Conservation (phyloP, 1,139 yeast species). For the Candida tunisiensis region DNA sequence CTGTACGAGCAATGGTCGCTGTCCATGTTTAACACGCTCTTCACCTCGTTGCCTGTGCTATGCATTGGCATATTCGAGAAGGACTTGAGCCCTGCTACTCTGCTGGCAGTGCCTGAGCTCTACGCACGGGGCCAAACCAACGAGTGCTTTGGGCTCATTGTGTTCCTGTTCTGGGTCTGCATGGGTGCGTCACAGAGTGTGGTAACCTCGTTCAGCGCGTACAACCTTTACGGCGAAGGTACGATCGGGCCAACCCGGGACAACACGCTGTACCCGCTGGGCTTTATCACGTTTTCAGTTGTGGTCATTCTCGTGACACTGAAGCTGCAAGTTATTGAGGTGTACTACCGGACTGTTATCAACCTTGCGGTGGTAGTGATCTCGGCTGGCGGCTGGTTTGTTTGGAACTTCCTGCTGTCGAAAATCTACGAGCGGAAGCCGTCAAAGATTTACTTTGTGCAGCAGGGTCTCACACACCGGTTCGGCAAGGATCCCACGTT, state of each 20-base stretch:
- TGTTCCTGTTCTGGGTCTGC: conserved; percentile 67
- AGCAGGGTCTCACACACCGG: conserved; percentile 43
- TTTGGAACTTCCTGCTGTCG: conserved; percentile 72
- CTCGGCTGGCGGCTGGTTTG: conserved; percentile 78
- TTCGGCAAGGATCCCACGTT: conserved; percentile 71
- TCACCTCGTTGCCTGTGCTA: conserved; percentile 82
- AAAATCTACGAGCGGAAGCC: conserved; percentile 42
- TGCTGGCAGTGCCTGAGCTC: conserved; percentile 82
- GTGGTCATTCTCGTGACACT: conserved; percentile 57
- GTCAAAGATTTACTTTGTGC: conserved; percentile 54
- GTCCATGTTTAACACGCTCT: conserved; percentile 91
- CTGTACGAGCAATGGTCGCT: conserved; percentile 92
- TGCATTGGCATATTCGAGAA: conserved; percentile 93
- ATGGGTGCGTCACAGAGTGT: conserved; percentile 63
- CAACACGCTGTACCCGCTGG: conserved; percentile 67
- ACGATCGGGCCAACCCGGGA: conserved; percentile 57
- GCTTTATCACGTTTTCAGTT: conserved; percentile 57
- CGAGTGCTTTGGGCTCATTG: conserved; percentile 51
- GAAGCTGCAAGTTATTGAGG: conserved; percentile 69
- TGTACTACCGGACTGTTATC: conserved; percentile 63
- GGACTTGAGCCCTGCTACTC: conserved; percentile 76
- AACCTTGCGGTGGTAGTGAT: conserved; percentile 52
- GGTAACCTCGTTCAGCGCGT: conserved; percentile 49
- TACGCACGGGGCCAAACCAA: conserved; percentile 64
- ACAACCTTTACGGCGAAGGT: conserved; percentile 47